A percentile compares a stretch with the other conserved stretches of the same genome.
These are phyloP conservation scores for Diaporthe velutina DNA, from an alignment of 2,329 filamentous ascomycete genomes.

Conservation along the genomic window DNA sequence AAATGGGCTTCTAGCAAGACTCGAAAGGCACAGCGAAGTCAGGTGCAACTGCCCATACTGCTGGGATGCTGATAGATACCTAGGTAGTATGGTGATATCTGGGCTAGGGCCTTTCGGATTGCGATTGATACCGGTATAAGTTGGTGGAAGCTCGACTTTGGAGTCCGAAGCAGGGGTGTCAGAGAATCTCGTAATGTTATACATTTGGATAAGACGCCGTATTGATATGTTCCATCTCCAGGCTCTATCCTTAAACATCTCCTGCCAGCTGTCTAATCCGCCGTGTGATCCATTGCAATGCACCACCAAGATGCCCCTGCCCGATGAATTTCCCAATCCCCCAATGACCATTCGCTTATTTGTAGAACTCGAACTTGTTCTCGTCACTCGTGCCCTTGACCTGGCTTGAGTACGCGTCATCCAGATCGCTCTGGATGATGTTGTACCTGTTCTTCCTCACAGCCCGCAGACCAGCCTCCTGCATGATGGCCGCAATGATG, in stretches of 20 bases:
- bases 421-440: constrained; percentile 96
- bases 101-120: background rate
- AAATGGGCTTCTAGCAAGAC: background rate
- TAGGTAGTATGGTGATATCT: too few species aligned
- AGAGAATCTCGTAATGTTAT: constrained; percentile 37
- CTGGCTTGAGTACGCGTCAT: constrained; percentile 97
- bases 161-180: background rate
- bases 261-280: constrained; percentile 1
- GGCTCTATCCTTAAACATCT: background rate
- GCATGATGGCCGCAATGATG: constrained; percentile 98
- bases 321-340: background rate
- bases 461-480: constrained; percentile 93
- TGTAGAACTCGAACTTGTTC: constrained; percentile 93
- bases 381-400: constrained; percentile 82
- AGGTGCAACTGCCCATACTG: background rate
- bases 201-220: constrained; percentile 35
- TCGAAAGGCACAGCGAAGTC: background rate
- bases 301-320: constrained; percentile 6
- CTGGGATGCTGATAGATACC: too few species aligned
- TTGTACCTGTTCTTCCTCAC: constrained; percentile 99
- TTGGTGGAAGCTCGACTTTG: background rate
- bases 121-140: background rate
- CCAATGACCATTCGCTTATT: constrained; percentile 60
- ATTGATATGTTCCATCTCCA: background rate
- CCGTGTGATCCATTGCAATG: constrained; percentile 16